Conservation (phyloP, 1,139 yeast genomes). For the Petasospora fabianii region DNA sequence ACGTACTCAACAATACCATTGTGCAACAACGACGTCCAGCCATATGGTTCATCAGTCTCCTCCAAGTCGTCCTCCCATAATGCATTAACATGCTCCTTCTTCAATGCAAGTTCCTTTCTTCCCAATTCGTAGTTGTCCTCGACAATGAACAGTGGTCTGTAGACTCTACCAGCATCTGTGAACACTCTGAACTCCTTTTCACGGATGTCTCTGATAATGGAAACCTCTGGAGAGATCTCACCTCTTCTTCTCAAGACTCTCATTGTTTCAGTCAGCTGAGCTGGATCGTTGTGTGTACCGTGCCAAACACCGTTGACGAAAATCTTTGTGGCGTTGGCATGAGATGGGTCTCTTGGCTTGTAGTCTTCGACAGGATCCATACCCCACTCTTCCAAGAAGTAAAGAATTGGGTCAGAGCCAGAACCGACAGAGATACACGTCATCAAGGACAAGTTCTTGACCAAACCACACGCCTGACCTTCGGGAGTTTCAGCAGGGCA, state of each 20-base stretch:
- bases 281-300: constrained; percentile 97
- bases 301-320: constrained; percentile 99
- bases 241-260: constrained; percentile 92
- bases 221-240: constrained; percentile 93
- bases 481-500: constrained; percentile 99
- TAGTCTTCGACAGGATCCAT: constrained; percentile 97
- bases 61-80: constrained; percentile 57
- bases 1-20: constrained; percentile 92
- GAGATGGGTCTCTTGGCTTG: constrained; percentile 78
- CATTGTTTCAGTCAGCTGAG: constrained; percentile 84
- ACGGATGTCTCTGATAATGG: constrained; percentile 93
- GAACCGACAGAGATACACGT: constrained; percentile 97
- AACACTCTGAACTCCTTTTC: constrained; percentile 93
- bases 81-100: constrained; percentile 76
- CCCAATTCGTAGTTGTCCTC: constrained; percentile 67
- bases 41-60: constrained; percentile 54
- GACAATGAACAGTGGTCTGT: constrained; percentile 93
- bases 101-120: constrained; percentile 72
- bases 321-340: constrained; percentile 75
- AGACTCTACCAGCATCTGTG: constrained; percentile 98
- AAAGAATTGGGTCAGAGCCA: constrained; percentile 91
- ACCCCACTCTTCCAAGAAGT: constrained; percentile 98
- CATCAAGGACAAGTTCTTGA: constrained; percentile 92
- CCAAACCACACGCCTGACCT: constrained; percentile 99
- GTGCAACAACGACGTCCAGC: constrained; percentile 81